Conservation (phyloP, 75 land plant species). For the Chamaecyparis obtusa region DNA sequence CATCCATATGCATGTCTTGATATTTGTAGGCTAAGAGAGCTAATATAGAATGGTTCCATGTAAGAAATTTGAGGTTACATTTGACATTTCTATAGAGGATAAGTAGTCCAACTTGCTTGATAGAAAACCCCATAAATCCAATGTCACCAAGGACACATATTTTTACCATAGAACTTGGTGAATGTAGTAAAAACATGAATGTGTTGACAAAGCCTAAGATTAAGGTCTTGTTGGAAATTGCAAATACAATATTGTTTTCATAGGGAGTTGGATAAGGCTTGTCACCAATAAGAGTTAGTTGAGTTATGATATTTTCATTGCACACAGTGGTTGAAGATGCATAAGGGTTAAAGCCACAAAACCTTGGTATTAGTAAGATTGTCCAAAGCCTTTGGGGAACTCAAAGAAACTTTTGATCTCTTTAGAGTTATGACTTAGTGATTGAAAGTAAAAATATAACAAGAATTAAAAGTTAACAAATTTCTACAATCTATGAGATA, state of each 20-base stretch:
- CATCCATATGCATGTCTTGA: conserved; percentile 44
- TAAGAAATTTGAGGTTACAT: conserved; percentile 69
- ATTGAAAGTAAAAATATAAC: too few relatives aligned
- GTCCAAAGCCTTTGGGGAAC: too few relatives aligned
- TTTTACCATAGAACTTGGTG: conserved; percentile 49
- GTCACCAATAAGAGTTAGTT: conserved; percentile 75
- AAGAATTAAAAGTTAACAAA: too few relatives aligned
- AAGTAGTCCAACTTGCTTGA: conserved; percentile 52
- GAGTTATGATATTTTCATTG: too few relatives aligned
- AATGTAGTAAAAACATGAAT: conserved; percentile 60
- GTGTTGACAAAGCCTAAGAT: conserved; percentile 57
- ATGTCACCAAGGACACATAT: conserved; percentile 49
- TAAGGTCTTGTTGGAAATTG: conserved; percentile 23
- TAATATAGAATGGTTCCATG: conserved; percentile 57
- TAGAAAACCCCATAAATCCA: conserved; percentile 87
- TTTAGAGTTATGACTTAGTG: too few relatives aligned
- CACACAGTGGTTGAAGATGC: too few relatives aligned
- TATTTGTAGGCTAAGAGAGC: conserved; percentile 27
- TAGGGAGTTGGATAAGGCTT: conserved; percentile 25
- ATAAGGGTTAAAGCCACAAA: too few relatives aligned
- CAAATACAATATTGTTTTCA: conserved; percentile 7
- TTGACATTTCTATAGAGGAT: conserved; percentile 46
- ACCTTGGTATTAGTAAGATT: too few relatives aligned
- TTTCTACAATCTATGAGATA: too few relatives aligned
- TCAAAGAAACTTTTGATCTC: too few relatives aligned